Conservation (phyloP, 2,329 filamentous ascomycete genomes). For the Pseudopithomyces maydicus region DNA sequence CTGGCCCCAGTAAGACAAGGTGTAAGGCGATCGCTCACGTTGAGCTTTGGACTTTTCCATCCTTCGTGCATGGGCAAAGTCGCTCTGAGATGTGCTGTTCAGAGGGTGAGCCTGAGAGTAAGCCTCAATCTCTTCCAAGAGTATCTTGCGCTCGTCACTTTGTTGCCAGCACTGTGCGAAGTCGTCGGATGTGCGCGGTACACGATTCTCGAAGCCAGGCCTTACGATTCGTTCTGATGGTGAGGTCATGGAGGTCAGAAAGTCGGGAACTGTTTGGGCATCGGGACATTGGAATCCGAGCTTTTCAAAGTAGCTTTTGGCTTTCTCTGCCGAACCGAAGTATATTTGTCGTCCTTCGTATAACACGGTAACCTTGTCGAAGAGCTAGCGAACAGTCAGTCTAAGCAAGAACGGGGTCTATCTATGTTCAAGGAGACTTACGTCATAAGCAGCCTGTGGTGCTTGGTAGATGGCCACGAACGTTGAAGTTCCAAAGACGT, state of each 20-base stretch:
- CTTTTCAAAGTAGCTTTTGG: constrained; percentile 70
- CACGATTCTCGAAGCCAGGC: constrained; percentile 50
- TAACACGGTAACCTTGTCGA: constrained; percentile 71
- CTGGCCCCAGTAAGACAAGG: constrained; percentile 77
- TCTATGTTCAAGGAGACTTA: constrained; percentile 8
- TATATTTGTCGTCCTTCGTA: constrained; percentile 75
- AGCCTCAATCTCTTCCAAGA: constrained; percentile 51
- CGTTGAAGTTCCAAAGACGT: constrained; percentile 57
- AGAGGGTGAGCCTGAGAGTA: constrained; percentile 53
- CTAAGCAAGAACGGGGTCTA: constrained; percentile 67
- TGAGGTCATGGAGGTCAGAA: constrained; percentile 74
- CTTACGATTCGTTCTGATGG: constrained; percentile 52
- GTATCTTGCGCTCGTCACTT: constrained; percentile 52
- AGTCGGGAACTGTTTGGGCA: constrained; percentile 76
- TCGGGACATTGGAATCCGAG: constrained; percentile 74
- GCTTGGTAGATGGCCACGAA: constrained; percentile 62
- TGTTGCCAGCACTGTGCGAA: constrained; percentile 59
- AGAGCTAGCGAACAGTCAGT: constrained; percentile 72
- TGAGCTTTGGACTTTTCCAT: constrained; percentile 50
- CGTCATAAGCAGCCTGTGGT: constrained; percentile 68
- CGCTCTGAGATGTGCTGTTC: constrained; percentile 47
- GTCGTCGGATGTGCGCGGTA: constrained; percentile 57
- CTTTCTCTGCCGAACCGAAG: constrained; percentile 67
- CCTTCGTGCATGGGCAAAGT: constrained; percentile 41
- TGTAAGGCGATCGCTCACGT: constrained; percentile 78